Evolutionary conservation across 805 yeast genomes (phyloP), one percentile per base, ranked within the genome.

Genomic region (Myxozyma sirexii): DNA sequence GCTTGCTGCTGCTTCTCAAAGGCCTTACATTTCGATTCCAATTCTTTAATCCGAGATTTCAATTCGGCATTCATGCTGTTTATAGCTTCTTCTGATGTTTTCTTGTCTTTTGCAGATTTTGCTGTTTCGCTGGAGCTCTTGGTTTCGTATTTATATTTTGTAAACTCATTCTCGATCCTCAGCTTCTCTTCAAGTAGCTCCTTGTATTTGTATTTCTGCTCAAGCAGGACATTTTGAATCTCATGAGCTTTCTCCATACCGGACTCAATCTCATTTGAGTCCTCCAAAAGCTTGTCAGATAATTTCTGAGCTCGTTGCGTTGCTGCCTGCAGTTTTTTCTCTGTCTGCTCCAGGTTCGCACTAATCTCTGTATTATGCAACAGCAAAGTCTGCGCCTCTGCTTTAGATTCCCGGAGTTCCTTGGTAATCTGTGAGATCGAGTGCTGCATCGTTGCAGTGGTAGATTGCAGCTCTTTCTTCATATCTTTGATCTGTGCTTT

Each of bases 181-280:
- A 50, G 46, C 24, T 51, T 52, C 23, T 52, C 46, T 44, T 52
- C 49, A 13, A 52, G 49, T 2, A 48, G 47, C 35, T 50, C 50
- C 26, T 59, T 59, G 26, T 44, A 35, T 29, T 53, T 53, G 38
- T 35, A 45, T 24, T 53, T 50, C 26, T 52, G 49, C 42, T 61
- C 59, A 6, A 57, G 29, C 46, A 44, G n/a, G 4, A 27, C 56
- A 19, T 42, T 46, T 21, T 63, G 57, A 29, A 49, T 26, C 24
- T 55, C 61, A 12, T 41, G 54, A 29, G 45, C 24, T 46, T 59
- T 57, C 21, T 60, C 49, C 47, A 49, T 44, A 24, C 39, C 59
- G 8, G 41, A 38, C 19, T 54, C 45, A 2, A 45, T 23, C 15
- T 49, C 44, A 37, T 33, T 44, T 3, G 55, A 31, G 15, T 53